phyloP scores from a whole-genome alignment of 176 grass and related monocot species.

The Thinopyrum elongatum region DNA sequence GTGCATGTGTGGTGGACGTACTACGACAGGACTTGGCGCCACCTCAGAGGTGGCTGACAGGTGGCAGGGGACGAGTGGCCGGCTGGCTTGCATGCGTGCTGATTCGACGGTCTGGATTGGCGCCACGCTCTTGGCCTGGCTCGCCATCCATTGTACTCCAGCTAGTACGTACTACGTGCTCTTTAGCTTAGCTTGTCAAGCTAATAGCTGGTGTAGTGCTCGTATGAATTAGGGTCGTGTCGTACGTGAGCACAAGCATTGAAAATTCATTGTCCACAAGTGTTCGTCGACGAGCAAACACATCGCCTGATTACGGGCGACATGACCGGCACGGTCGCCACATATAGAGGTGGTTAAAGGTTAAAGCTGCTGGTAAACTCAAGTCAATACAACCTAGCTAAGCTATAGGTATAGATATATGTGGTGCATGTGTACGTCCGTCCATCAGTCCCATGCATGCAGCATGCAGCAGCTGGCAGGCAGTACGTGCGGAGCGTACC shows the following conservation, averaged over 20 bases:
- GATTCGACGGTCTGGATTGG: conserved; percentile 20
- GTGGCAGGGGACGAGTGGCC: neutral
- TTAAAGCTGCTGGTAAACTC: neutral
- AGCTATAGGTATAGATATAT: neutral
- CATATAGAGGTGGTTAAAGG: neutral
- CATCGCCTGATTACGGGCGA: neutral
- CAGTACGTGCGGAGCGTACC: neutral
- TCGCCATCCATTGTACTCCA: neutral
- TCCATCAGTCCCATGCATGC: neutral
- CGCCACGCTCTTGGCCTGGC: neutral
- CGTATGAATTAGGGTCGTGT: neutral
- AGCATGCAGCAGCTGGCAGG: neutral
- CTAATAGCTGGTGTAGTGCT: neutral
- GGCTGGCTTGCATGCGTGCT: neutral
- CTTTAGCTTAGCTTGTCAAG: neutral
- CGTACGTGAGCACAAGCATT: neutral
- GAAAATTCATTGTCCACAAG: neutral
- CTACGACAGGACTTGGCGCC: neutral
- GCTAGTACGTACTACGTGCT: neutral
- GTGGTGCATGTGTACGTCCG: neutral
- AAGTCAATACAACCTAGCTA: neutral
- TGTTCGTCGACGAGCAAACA: neutral
- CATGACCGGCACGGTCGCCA: neutral
- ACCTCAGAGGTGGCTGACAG: neutral
- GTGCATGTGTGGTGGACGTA: neutral